Conservation (phyloP, 345 rosid genomes). For the Microcos paniculata region DNA sequence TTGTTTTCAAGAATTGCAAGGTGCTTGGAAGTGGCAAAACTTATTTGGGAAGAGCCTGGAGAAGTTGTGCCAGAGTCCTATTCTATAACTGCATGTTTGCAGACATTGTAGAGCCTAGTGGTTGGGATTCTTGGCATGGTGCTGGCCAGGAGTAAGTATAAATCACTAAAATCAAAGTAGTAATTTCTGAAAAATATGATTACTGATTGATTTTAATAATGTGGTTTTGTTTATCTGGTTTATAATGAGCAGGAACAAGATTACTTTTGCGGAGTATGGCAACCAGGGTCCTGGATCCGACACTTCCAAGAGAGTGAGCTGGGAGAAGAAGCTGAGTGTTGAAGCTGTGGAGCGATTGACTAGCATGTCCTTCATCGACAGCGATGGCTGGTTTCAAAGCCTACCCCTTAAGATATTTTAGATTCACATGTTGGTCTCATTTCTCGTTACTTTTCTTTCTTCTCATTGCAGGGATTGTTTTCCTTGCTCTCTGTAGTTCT, state of each 20-base stretch:
- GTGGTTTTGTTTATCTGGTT: neutral
- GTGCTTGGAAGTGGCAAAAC: slow-evolving; percentile 42
- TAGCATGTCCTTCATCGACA: slow-evolving; percentile 42
- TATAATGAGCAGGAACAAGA: slow-evolving; percentile 24
- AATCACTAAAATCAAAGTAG: no score
- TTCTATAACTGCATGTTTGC: slow-evolving; percentile 41
- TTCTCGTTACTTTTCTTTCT: no score
- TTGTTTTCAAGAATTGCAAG: slow-evolving; percentile 53
- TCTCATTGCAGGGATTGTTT: neutral
- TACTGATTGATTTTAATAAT: neutral
- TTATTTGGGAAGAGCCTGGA: slow-evolving; percentile 59
- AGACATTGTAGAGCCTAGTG: slow-evolving; percentile 28
- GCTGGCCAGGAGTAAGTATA: slow-evolving; percentile 36
- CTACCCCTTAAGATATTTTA: slow-evolving; percentile 29
- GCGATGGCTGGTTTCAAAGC: slow-evolving; percentile 48
- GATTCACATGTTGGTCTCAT: no score
- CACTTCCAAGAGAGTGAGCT: slow-evolving; percentile 33
- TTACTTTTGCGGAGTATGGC: slow-evolving; percentile 41
- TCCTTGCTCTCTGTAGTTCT: neutral
- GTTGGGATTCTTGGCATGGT: slow-evolving; percentile 51
- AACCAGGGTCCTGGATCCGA: slow-evolving; percentile 51
- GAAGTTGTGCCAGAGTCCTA: slow-evolving; percentile 47
- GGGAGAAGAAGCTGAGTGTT: slow-evolving; percentile 38
- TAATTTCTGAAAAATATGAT: no score
- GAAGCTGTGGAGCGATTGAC: slow-evolving; percentile 7